phyloP scores from a whole-genome alignment of 345 rosid genomes.

The Brassica napus region DNA sequence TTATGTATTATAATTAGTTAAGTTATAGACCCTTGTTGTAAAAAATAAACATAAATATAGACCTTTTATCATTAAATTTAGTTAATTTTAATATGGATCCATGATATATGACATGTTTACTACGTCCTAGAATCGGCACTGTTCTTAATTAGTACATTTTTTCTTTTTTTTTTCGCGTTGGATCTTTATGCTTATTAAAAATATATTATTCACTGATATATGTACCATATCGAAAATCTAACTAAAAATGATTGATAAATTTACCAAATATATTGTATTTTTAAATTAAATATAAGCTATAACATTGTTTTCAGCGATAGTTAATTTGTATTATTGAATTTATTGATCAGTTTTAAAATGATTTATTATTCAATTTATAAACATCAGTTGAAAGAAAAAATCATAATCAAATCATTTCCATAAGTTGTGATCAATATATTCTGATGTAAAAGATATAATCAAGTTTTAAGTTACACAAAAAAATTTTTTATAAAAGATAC shows the following conservation, averaged over 20 bases:
- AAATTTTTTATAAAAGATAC: not conserved
- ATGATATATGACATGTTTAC: too few species aligned
- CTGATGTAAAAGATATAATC: not conserved
- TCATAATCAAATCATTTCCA: not conserved
- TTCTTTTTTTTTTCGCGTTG: not conserved
- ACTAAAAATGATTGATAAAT: not conserved
- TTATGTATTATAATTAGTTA: too few species aligned
- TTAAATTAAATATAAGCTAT: not conserved
- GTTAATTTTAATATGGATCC: too few species aligned
- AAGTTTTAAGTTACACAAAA: not conserved
- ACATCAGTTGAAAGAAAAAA: not conserved
- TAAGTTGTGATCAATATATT: not conserved
- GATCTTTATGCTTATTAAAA: not conserved
- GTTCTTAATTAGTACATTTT: not conserved
- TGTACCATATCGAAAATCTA: not conserved
- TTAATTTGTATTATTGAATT: not conserved
- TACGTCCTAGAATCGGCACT: too few species aligned
- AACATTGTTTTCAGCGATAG: not conserved
- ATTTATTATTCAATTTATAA: not conserved
- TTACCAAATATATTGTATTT: not conserved
- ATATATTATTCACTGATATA: not conserved
- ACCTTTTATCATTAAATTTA: too few species aligned
- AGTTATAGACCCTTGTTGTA: too few species aligned
- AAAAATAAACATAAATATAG: too few species aligned
- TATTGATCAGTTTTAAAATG: not conserved